phyloP scores from a whole-genome alignment of 2,329 filamentous ascomycete genomes.

The Claviceps cyperi region DNA sequence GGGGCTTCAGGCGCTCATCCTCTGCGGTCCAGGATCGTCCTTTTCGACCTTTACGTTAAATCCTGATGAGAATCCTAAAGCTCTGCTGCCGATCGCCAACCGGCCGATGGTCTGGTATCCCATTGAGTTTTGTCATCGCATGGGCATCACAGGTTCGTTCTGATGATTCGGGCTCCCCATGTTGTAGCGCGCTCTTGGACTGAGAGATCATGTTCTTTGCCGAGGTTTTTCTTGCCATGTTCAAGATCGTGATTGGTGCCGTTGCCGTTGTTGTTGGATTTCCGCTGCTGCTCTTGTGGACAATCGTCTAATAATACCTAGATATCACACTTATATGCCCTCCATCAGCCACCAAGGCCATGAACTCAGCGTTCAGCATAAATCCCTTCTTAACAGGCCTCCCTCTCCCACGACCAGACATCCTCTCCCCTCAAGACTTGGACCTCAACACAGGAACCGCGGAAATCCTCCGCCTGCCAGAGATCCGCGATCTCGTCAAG shows the following conservation, averaged over 20 bases:
- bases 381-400: slow-evolving; percentile 65
- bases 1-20: slow-evolving; percentile 68
- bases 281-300: too few species aligned
- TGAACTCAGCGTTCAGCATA: slow-evolving; percentile 57
- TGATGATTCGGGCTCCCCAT: background rate
- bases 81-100: slow-evolving; percentile 69
- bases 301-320: slow-evolving; percentile 13
- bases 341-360: slow-evolving; percentile 49
- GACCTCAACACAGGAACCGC: slow-evolving; percentile 80
- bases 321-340: slow-evolving; percentile 50
- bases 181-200: background rate
- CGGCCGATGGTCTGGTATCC: slow-evolving; percentile 84
- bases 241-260: background rate
- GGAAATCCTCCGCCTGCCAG: slow-evolving; percentile 70
- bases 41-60: slow-evolving; percentile 73
- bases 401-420: slow-evolving; percentile 55
- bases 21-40: slow-evolving; percentile 70
- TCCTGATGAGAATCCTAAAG: slow-evolving; percentile 68
- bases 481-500: slow-evolving; percentile 64
- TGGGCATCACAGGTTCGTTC: slow-evolving; percentile 56
- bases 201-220: background rate
- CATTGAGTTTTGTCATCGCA: slow-evolving; percentile 71
- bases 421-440: slow-evolving; percentile 62
- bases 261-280: background rate
- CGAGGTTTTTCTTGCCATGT: background rate